Base-by-base conservation (phyloP, 202 grass and related monocot genomes). In the Thinopyrum obtusiflorum region DNA sequence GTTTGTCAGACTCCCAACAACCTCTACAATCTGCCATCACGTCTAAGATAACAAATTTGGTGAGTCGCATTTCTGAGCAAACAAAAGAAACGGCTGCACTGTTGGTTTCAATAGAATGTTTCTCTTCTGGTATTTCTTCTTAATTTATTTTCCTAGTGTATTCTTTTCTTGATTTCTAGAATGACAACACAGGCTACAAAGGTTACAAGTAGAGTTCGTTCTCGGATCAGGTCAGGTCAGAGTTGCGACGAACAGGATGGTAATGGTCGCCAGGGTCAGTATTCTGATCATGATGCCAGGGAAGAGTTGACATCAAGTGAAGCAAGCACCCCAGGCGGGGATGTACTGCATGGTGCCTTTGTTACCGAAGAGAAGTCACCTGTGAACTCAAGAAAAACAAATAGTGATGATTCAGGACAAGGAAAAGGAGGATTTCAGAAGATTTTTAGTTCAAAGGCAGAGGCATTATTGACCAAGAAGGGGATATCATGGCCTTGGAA, bases 191-290 rank as follows among this genome's bases (percentile, higher is more conserved):
- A 98, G 96, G 97, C 97, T 68, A 92, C 84, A 51, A 96, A 92
- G 90, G 91, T 98, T 73, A 92, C 97, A 91, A 94, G 92, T 85
- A 96, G 94, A 90, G 96, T 98, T 85, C 91, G 91, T 85, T 95
- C 91, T 86, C 91, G 91, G 44, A 88, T 90, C 64, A 92, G 78
- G 86, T 49, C 25, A 29, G 90, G 76, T 14, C 88, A 95, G 83
- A 91, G 86, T 61, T 80, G 72, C 76, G 83, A 64, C 21, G 93
- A 96, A 39, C 91, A 47, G 23, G 89, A 95, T 82, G 40, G 82
- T 89, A 78, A 79, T 61, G 80, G 67, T 9, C 72, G 76, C 79
- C 80, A 91, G 64, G 84, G 88, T 84, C 87, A 88, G 17, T 91
- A 72, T 32, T 88, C 77, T 24, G 90, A 98, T 83, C 90, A 73